Evolutionary conservation across 257 asterid species (phyloP), one percentile per base, ranked within the genome.

Genomic region (Salvia miltiorrhiza): DNA sequence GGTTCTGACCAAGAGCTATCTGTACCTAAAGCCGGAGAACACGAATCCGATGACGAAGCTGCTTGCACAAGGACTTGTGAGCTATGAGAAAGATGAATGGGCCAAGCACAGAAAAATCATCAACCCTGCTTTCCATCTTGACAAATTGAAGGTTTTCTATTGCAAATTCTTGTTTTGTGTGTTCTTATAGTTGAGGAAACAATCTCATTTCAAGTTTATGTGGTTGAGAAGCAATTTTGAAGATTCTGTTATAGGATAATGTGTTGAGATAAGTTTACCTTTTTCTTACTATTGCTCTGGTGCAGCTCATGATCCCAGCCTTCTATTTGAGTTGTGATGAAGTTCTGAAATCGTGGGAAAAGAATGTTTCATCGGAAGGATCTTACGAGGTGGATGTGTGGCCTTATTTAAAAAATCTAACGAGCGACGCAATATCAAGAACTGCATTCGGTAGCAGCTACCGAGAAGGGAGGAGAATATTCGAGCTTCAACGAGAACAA

Each of bases 71-170:
- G 33, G 33, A 30, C 33, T 30, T 30, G 3, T 6, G 5, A 6
- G 5, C 33, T 30, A 30, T 30, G 33, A 30, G 33, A 30, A 30
- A 30, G 33, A 30, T 6, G 5, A 30, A 30, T 2, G 33, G 33
- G 33, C 33, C 33, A 30, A 30, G 33, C 33, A 30, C 33, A 30
- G 33, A 6, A 30, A 30, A 30, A 30, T 30, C 33, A 30, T 30
- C 33, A 1, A 30, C 33, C 33, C 33, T 30, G 33, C 33, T 30
- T 30, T 86, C 71, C 88, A 86, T 62, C 47, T 65, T 0, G 88
- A 83, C 32, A 86, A 81, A 44, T 19, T 86, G 14, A 86, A 79
- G 86, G 89, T 80, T 9, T 9, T 17, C 6, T 30, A 2, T 30
- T 7, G 11, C 30, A 62, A 21, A 21, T 10, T 62, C 53, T 12